Percentiles rank a stretch among this genome's conserved stretches.
phyloP scores from a whole-genome alignment of 225 moss, liverwort and hornwort genomes.

The Polytrichum formosum region DNA sequence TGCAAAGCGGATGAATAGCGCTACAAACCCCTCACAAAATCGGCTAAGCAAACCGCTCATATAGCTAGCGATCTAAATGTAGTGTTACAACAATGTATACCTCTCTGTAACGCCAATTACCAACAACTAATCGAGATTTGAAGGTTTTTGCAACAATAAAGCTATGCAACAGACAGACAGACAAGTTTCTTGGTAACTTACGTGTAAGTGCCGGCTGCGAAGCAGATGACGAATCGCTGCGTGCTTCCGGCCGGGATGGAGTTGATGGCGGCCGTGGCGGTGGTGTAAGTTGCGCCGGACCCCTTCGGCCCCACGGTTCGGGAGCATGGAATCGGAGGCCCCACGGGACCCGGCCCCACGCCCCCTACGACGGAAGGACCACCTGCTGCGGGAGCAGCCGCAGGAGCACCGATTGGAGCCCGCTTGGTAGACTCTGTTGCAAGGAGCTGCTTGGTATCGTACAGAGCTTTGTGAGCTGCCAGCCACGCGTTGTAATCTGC shows the following conservation, averaged over 20 bases:
- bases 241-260: conserved; percentile 23
- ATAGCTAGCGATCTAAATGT: too few relatives aligned
- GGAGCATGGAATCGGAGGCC: conserved; percentile 4
- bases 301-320: conserved; percentile 25
- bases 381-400: too few relatives aligned
- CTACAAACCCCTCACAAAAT: too few relatives aligned
- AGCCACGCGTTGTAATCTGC: neutral
- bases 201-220: conserved; percentile 20
- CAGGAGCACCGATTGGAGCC: too few relatives aligned
- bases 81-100: too few relatives aligned
- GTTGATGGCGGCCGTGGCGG: conserved; percentile 22
- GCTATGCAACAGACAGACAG: neutral
- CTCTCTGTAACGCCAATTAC: too few relatives aligned
- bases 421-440: neutral
- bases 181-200: neutral
- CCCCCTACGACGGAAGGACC: too few relatives aligned
- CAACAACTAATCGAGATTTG: too few relatives aligned
- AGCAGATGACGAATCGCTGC: conserved; percentile 24
- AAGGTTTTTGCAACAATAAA: too few relatives aligned
- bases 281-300: conserved; percentile 17
- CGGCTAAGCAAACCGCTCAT: too few relatives aligned
- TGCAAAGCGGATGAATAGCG: too few relatives aligned
- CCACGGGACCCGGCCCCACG: neutral
- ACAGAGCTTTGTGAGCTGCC: neutral
- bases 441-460: neutral